Evolutionary conservation across 2,329 filamentous ascomycete genomes (phyloP).

Genomic region (Aspergillus sclerotialis): DNA sequence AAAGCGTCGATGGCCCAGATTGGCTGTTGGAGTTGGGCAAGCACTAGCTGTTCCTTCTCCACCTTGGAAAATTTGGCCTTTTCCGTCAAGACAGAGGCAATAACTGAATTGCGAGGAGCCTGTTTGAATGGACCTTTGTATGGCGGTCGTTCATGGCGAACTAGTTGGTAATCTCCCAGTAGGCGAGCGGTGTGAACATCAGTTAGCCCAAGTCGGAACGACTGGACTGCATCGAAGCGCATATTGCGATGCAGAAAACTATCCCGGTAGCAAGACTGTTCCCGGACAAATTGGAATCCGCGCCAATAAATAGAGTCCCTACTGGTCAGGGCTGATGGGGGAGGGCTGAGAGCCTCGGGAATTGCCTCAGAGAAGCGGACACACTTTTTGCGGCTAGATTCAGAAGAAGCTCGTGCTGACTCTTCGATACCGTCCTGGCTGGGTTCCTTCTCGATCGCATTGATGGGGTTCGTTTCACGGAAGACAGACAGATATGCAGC

Average conservation of each 20-base stretch:
- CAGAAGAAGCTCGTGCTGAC: slow-evolving; percentile 10
- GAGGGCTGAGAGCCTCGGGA: slow-evolving; percentile 33
- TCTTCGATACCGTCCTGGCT: slow-evolving; percentile 14
- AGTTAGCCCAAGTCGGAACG: slow-evolving; percentile 67
- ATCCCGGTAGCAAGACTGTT: slow-evolving; percentile 61
- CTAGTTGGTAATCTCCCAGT: slow-evolving; percentile 76
- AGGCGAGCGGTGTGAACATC: slow-evolving; percentile 72
- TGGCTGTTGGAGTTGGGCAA: slow-evolving; percentile 58
- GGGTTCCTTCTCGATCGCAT: slow-evolving; percentile 32
- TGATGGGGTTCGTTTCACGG: slow-evolving; percentile 46
- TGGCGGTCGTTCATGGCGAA: slow-evolving; percentile 62
- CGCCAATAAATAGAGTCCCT: slow-evolving; percentile 80
- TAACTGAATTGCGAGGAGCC: slow-evolving; percentile 61
- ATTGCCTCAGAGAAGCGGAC: slow-evolving; percentile 26
- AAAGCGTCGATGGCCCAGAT: slow-evolving; percentile 59
- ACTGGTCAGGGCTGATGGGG: slow-evolving; percentile 36
- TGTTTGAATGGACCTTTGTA: slow-evolving; percentile 64
- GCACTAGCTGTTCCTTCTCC: slow-evolving; percentile 75
- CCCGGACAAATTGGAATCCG: slow-evolving; percentile 70
- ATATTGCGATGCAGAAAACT: slow-evolving; percentile 77
- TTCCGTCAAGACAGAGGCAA: slow-evolving; percentile 54
- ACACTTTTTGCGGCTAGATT: slow-evolving; percentile 17
- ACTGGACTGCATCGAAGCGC: slow-evolving; percentile 82
- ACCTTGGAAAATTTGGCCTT: slow-evolving; percentile 31
- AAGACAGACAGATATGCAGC: slow-evolving; percentile 67